Percentiles rank a stretch among this genome's conserved stretches.
Evolutionary conservation across 768 basidiomycete genomes (phyloP).

Genomic region (Pleurotus cornucopiae): DNA sequence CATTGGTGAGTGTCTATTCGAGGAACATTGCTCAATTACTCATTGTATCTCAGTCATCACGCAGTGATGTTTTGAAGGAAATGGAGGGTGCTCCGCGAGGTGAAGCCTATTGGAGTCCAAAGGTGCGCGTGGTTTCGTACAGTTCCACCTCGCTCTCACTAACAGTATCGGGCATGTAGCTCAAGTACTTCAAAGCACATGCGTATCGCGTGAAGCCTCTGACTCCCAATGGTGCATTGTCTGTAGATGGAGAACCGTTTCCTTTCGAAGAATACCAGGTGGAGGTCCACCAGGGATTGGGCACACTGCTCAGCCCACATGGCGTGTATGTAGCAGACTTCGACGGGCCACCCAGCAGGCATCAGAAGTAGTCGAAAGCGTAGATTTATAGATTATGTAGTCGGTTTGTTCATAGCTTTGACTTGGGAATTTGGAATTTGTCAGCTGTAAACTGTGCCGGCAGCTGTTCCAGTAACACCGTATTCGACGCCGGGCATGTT

Average conservation of each 20-base stretch:
- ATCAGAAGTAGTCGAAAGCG: not conserved
- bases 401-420: too few relatives aligned
- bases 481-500: too few relatives aligned
- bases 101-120: slow-evolving; percentile 53
- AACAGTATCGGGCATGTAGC: slow-evolving; percentile 30
- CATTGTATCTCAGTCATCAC: slow-evolving; percentile 32
- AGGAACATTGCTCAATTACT: not conserved
- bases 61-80: slow-evolving; percentile 45
- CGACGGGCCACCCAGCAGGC: slow-evolving; percentile 17
- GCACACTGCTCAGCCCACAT: slow-evolving; percentile 59
- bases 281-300: slow-evolving; percentile 67
- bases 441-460: too few relatives aligned
- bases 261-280: slow-evolving; percentile 75
- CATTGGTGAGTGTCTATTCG: slow-evolving; percentile 39
- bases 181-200: slow-evolving; percentile 68
- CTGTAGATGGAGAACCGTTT: slow-evolving; percentile 77
- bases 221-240: slow-evolving; percentile 45
- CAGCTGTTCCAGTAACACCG: too few relatives aligned
- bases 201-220: slow-evolving; percentile 71
- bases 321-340: slow-evolving; percentile 61
- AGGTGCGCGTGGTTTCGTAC: slow-evolving; percentile 33
- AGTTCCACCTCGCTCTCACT: slow-evolving; percentile 8
- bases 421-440: too few relatives aligned
- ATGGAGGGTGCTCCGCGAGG: slow-evolving; percentile 65
- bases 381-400: too few relatives aligned